Conservation (phyloP, 345 rosid genomes). For the Raphanus raphanistrum region DNA sequence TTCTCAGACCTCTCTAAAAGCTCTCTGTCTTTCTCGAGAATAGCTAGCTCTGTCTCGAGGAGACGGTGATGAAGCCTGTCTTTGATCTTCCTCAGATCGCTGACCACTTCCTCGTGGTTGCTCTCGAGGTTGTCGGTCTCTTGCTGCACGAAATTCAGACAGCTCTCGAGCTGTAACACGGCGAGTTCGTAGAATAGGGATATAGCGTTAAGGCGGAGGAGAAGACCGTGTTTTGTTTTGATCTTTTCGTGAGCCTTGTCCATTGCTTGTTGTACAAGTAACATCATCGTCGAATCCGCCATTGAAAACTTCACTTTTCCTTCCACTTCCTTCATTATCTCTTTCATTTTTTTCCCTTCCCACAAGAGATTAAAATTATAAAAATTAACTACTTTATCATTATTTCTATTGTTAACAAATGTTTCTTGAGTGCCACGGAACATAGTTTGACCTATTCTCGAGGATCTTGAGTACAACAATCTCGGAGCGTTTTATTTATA, state of each 20-base stretch:
- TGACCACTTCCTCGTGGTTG: constrained; percentile 56
- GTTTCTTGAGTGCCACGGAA: neutral
- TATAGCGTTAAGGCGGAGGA: constrained; percentile 68
- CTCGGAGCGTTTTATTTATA: neutral
- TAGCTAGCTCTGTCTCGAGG: constrained; percentile 58
- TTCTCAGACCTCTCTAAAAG: constrained; percentile 51
- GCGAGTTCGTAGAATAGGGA: constrained; percentile 82
- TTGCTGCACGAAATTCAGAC: constrained; percentile 69
- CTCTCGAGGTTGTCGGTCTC: constrained; percentile 62
- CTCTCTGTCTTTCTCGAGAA: constrained; percentile 69
- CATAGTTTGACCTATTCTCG: constrained; percentile 29
- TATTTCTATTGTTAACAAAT: neutral
- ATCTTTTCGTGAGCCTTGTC: constrained; percentile 74
- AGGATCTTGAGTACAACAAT: constrained; percentile 23
- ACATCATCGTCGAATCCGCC: constrained; percentile 84
- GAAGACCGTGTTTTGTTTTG: constrained; percentile 59
- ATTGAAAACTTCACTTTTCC: constrained; percentile 59
- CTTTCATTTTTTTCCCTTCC: neutral
- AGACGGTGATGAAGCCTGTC: constrained; percentile 76
- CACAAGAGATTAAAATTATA: neutral
- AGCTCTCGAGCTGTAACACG: constrained; percentile 72
- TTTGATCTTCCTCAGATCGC: constrained; percentile 60
- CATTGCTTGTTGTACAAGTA: constrained; percentile 72
- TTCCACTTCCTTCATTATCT: constrained; percentile 40
- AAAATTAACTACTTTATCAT: neutral